A percentile compares a stretch with the other conserved stretches of the same genome.
Conservation (phyloP, 768 basidiomycete genomes). For the Phylloporus rhodoxanthus region DNA sequence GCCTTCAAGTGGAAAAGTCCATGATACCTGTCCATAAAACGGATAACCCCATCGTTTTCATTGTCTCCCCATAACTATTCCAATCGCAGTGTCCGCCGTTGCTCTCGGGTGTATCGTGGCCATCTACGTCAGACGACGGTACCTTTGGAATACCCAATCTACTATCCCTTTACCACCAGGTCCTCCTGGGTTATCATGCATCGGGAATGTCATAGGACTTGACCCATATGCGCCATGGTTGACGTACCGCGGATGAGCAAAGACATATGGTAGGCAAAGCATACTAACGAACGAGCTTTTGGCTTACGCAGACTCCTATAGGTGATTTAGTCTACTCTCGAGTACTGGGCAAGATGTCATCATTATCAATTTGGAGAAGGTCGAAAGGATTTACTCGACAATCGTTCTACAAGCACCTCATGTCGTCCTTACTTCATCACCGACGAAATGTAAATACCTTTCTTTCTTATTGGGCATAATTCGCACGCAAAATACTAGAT, state of each 20-base stretch:
- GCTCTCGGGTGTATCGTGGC: neutral
- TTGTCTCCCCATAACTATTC: neutral
- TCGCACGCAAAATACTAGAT: neutral
- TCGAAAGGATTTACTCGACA: constrained; percentile 25
- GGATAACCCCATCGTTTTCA: neutral
- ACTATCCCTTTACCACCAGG: neutral
- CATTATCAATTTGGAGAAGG: constrained; percentile 3
- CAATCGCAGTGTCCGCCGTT: neutral
- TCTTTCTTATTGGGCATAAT: neutral
- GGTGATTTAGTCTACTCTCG: constrained; percentile 5
- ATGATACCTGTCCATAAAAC: neutral
- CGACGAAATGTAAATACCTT: constrained; percentile 6
- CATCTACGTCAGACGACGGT: neutral
- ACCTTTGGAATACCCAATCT: neutral
- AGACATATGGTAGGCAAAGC: constrained; percentile 3
- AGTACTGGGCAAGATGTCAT: constrained; percentile 4
- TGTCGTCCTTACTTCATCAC: constrained; percentile 37
- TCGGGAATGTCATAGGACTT: neutral
- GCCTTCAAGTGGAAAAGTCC: neutral
- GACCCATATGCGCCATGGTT: constrained; percentile 1
- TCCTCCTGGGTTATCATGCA: neutral
- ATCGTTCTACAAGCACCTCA: constrained; percentile 41
- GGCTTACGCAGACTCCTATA: neutral
- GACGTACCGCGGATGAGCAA: constrained; percentile 1
- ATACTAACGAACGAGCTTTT: neutral